Percentiles rank a stretch among this genome's conserved stretches.
phyloP scores from a whole-genome alignment of 2,329 filamentous ascomycete species.

The Helminthosporium solani region DNA sequence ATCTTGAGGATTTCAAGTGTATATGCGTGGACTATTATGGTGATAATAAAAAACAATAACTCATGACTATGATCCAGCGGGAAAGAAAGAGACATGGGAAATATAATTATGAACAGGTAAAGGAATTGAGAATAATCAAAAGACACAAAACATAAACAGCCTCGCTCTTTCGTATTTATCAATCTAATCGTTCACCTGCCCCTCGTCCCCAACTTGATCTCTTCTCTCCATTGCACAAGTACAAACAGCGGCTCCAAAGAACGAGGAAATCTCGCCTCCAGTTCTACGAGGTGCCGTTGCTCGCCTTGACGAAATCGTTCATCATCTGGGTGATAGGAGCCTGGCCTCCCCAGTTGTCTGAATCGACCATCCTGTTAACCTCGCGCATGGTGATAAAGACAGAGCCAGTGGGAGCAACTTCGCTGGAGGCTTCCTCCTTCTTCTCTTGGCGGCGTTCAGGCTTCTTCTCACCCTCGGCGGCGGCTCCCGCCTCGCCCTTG shows the following conservation, averaged over 20 bases:
- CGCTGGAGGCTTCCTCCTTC: constrained; percentile 7
- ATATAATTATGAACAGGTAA: neutral
- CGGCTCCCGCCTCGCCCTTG: constrained; percentile 11
- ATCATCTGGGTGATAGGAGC: constrained; percentile 38
- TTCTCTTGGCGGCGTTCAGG: constrained; percentile 22
- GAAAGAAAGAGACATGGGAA: neutral
- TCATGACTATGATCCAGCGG: no score
- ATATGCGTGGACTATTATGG: no score
- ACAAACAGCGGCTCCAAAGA: neutral
- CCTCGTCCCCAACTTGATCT: neutral
- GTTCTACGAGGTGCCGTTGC: neutral
- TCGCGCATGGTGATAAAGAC: constrained; percentile 38
- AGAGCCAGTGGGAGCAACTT: constrained; percentile 23
- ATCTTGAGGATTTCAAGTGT: no score
- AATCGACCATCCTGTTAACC: constrained; percentile 34
- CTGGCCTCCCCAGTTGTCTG: constrained; percentile 30
- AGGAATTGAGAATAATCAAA: neutral
- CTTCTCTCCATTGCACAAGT: neutral
- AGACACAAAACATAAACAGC: neutral
- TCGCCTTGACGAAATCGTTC: constrained; percentile 34
- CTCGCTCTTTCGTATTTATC: neutral
- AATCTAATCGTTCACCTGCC: neutral
- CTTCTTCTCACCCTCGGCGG: constrained; percentile 9
- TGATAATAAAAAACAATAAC: no score
- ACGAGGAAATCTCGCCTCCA: neutral